Conservation (phyloP, 2,329 filamentous ascomycete genomes). For the Fusarium zealandicum region DNA sequence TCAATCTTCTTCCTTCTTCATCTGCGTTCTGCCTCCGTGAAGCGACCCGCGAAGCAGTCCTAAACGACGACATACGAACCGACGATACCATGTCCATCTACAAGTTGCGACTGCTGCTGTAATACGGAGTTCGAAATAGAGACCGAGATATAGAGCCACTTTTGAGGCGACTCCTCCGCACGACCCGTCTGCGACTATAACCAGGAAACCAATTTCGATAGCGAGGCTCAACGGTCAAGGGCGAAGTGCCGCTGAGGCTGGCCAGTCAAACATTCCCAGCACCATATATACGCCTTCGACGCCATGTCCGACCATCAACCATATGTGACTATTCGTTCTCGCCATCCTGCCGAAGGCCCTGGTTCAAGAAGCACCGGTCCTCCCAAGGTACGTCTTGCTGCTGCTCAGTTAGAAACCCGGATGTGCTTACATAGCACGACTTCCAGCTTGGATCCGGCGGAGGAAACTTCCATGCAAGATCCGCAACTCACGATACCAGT, state of each 20-base stretch:
- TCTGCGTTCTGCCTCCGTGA: conserved; percentile 21
- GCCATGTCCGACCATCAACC: conserved; percentile 54
- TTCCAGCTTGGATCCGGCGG: conserved; percentile 25
- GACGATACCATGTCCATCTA: conserved; percentile 24
- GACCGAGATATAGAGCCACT: conserved; percentile 10
- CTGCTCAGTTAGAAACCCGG: not conserved
- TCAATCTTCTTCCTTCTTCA: conserved; percentile 12
- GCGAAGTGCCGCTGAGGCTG: conserved; percentile 11
- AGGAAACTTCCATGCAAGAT: conserved; percentile 43
- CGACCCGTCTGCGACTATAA: conserved; percentile 11
- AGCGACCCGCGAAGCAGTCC: conserved; percentile 1
- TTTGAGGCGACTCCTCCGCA: conserved; percentile 5
- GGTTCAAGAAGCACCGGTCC: conserved; percentile 56
- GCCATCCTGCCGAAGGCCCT: conserved; percentile 54
- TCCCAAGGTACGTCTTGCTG: conserved; percentile 54
- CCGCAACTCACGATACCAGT: conserved; percentile 63
- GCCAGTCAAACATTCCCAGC: not conserved
- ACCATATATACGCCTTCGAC: conserved; percentile 5
- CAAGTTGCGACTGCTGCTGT: conserved; percentile 7
- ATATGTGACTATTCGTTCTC: conserved; percentile 62
- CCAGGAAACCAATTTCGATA: conserved; percentile 8
- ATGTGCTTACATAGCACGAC: conserved; percentile 27
- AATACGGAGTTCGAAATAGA: not conserved
- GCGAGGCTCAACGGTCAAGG: conserved; percentile 5
- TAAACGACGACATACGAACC: conserved; percentile 1